Evolutionary conservation across 495 filamentous ascomycete species (phyloP), one percentile per base, ranked within the genome.

Genomic region (Trichoderma orchidacearum): DNA sequence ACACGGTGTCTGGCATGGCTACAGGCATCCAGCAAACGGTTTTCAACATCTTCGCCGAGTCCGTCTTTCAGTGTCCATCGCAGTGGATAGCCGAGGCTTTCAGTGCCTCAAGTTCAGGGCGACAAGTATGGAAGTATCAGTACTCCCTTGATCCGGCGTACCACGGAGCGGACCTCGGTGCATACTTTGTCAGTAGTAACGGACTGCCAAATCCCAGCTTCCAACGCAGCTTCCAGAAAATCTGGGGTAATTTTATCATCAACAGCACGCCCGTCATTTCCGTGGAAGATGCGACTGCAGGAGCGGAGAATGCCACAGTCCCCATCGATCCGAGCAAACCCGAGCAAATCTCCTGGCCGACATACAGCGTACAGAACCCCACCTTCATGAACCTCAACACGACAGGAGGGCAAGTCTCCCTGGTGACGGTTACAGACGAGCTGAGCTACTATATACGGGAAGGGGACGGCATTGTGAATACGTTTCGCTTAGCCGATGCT

Each of bases 1-100:
- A 68, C 51, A 60, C 60, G 32, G 48, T 64, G 6, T 63, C 64
- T 1, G 56, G 53, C 11, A 55, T 25, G 34, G 61, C 64, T 57
- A 66, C 64, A 51, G 67, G 65, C 60, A 65, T 68, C 59, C 62
- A 65, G 53, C 67, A 70, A 59, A 64, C 65, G 38, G 67, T 51
- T 57, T 65, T 77, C 69, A 80, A 82, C 63, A 69, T 85, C 54
- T 80, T 77, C 54, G 78, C 77, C 55, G 84, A 87, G 64, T 77
- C 75, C 12, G 79, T 73, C 6, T 85, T 86, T 54, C 69, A 72
- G 59, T 87, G 82, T 59, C 80, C 82, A 0, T 71, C 79, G 0
- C 79, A 83, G 63, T 87, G 81, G 82, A 69, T 85, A 32, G 81
- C 79, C 8, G 73, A 78, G 29, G 81, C 80, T 15, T 85, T 80